Evolutionary conservation across 2,329 filamentous ascomycete species (phyloP).

Genomic region (Colletotrichum sp.): DNA sequence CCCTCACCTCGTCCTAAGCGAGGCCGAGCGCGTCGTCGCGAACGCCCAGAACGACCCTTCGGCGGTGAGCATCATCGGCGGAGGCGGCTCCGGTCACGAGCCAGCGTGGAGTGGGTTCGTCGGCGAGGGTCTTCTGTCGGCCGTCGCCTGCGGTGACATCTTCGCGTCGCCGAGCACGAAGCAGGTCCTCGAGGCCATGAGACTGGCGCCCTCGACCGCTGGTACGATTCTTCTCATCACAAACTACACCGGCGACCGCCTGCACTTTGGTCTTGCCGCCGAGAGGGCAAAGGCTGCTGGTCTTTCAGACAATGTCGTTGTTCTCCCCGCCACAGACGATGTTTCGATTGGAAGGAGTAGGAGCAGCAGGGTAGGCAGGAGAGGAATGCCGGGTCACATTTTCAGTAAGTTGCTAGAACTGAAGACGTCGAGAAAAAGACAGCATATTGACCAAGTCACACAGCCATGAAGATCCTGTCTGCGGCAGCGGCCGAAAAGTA

Average conservation of each 20-base stretch:
- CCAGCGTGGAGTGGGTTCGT: slow-evolving; percentile 76
- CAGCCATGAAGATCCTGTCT: slow-evolving; percentile 73
- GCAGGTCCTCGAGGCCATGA: slow-evolving; percentile 70
- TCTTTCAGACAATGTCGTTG: slow-evolving; percentile 67
- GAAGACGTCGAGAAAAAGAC: slow-evolving; percentile 26
- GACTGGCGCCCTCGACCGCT: slow-evolving; percentile 64
- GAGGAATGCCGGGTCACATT: slow-evolving; percentile 72
- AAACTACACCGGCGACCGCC: slow-evolving; percentile 75
- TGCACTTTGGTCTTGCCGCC: slow-evolving; percentile 78
- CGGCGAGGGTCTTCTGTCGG: slow-evolving; percentile 70
- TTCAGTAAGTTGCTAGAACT: slow-evolving; percentile 40
- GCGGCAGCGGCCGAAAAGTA: slow-evolving; percentile 67
- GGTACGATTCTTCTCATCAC: slow-evolving; percentile 76
- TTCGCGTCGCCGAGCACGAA: slow-evolving; percentile 78
- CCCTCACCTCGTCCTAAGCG: slow-evolving; percentile 44
- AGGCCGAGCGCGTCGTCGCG: slow-evolving; percentile 45
- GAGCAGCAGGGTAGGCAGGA: slow-evolving; percentile 73
- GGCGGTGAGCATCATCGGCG: slow-evolving; percentile 58
- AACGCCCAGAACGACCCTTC: slow-evolving; percentile 32
- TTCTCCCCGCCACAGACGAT: slow-evolving; percentile 77
- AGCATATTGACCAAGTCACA: slow-evolving; percentile 33
- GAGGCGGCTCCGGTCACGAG: slow-evolving; percentile 76
- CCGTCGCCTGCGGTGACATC: slow-evolving; percentile 75
- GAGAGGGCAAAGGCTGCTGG: slow-evolving; percentile 71
- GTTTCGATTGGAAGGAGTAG: slow-evolving; percentile 71